Evolutionary conservation across 2,329 filamentous ascomycete genomes (phyloP).

Genomic region (Xylogone sp.): DNA sequence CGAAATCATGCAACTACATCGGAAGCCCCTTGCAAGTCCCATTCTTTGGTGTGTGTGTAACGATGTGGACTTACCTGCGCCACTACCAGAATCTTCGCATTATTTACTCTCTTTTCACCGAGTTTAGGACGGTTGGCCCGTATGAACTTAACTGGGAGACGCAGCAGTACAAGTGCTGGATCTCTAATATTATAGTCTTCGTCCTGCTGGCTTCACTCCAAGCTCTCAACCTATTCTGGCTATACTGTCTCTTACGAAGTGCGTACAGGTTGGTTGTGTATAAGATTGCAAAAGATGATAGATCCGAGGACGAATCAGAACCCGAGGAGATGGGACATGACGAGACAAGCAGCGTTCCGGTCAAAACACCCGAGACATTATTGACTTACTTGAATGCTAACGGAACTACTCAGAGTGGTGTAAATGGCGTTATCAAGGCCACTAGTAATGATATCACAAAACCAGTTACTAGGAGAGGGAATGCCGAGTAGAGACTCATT

Average conservation of each 20-base stretch:
- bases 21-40: slow-evolving; percentile 72
- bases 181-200: slow-evolving; percentile 66
- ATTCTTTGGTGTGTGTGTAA: slow-evolving; percentile 81
- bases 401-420: too few relatives aligned
- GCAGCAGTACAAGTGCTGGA: slow-evolving; percentile 71
- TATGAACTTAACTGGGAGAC: slow-evolving; percentile 74
- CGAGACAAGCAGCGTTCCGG: too few relatives aligned
- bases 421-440: too few relatives aligned
- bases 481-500: too few relatives aligned
- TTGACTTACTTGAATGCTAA: too few relatives aligned
- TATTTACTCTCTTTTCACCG: slow-evolving; percentile 69
- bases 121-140: slow-evolving; percentile 71
- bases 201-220: slow-evolving; percentile 64
- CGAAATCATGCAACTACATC: slow-evolving; percentile 88
- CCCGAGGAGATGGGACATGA: slow-evolving; percentile 35
- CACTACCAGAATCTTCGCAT: slow-evolving; percentile 81
- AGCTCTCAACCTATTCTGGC: slow-evolving; percentile 77
- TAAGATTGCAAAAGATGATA: slow-evolving; percentile 63
- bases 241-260: slow-evolving; percentile 73
- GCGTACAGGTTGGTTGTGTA: slow-evolving; percentile 65
- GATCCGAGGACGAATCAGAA: slow-evolving; percentile 66
- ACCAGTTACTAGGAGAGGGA: too few relatives aligned
- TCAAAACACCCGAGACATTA: too few relatives aligned
- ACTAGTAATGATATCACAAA: too few relatives aligned
- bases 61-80: slow-evolving; percentile 83